A percentile compares a stretch with the other conserved stretches of the same genome.
phyloP scores from a whole-genome alignment of 2,329 filamentous ascomycete genomes.

The Coccinonectria pachysandricola region DNA sequence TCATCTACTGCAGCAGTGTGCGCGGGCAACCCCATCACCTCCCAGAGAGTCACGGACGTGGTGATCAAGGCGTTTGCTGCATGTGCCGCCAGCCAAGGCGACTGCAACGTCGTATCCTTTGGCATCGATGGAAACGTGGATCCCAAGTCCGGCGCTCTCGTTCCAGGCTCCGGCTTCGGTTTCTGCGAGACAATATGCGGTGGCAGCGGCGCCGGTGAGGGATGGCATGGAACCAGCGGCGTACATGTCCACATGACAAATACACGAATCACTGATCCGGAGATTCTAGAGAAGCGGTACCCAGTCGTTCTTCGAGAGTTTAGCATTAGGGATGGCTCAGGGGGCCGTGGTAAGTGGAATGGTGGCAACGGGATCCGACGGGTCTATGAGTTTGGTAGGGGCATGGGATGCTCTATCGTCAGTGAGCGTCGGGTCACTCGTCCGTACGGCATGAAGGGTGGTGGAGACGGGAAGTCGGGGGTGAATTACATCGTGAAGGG shows the following conservation, averaged over 20 bases:
- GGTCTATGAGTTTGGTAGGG: conserved; percentile 70
- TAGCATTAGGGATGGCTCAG: conserved; percentile 21
- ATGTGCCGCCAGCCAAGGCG: conserved; percentile 63
- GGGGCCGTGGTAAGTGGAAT: conserved; percentile 51
- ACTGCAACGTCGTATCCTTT: conserved; percentile 71
- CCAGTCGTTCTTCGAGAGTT: conserved; percentile 20
- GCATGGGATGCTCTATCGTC: conserved; percentile 66
- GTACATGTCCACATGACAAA: conserved; percentile 26
- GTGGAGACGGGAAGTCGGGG: conserved; percentile 55
- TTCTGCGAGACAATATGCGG: conserved; percentile 24
- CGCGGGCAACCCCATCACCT: conserved; percentile 20
- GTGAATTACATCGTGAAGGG: conserved; percentile 64
- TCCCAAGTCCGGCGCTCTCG: conserved; percentile 4
- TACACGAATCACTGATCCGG: conserved; percentile 23
- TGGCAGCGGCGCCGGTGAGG: conserved; percentile 18
- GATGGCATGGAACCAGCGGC: conserved; percentile 16
- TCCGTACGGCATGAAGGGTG: conserved; percentile 65
- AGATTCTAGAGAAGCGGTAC: conserved; percentile 23
- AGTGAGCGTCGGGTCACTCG: conserved; percentile 64
- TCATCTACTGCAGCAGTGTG: conserved; percentile 20
- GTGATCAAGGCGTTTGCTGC: conserved; percentile 65
- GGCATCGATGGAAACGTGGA: conserved; percentile 44
- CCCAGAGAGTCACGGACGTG: conserved; percentile 41
- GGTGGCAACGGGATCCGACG: conserved; percentile 68
- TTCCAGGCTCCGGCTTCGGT: conserved; percentile 14